A percentile compares a stretch with the other conserved stretches of the same genome.
These are phyloP conservation scores for Sphenostylis stenocarpa DNA, from an alignment of 306 rosid species.

Conservation along the genomic window DNA sequence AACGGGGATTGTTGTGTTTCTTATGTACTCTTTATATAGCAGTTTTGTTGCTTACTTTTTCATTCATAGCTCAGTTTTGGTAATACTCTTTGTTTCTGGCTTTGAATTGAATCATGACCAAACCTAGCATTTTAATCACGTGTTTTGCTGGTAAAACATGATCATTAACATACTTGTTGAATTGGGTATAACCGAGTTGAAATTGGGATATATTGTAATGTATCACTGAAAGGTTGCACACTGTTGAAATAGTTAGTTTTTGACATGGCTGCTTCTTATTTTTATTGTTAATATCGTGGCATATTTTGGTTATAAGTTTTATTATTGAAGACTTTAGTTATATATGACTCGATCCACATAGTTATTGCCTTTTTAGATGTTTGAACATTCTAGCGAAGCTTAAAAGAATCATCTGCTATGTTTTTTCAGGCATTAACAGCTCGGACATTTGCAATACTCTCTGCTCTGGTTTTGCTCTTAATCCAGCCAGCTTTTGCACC, in stretches of 20 bases:
- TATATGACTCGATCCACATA: neutral
- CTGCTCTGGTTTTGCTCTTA: constrained; percentile 69
- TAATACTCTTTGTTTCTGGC: neutral
- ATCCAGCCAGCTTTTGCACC: constrained; percentile 83
- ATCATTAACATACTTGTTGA: neutral
- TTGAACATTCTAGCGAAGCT: constrained; percentile 1
- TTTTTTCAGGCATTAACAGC: constrained; percentile 58
- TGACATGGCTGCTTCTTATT: neutral
- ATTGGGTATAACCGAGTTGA: neutral
- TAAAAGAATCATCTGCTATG: neutral
- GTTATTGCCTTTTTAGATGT: neutral
- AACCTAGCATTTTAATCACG: neutral
- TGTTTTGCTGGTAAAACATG: neutral
- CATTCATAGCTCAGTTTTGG: neutral
- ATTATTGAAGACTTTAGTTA: neutral
- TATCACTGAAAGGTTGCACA: constrained; percentile 4
- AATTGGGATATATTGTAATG: neutral
- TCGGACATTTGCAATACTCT: constrained; percentile 50
- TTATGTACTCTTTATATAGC: neutral
- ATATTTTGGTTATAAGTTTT: neutral
- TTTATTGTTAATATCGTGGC: no score
- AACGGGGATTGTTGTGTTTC: neutral
- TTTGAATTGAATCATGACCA: neutral
- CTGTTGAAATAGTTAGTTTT: constrained; percentile 5
- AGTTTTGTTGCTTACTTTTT: neutral